These are phyloP conservation scores for Pichia californica DNA, from an alignment of 805 yeast species.

Conservation along the genomic window DNA sequence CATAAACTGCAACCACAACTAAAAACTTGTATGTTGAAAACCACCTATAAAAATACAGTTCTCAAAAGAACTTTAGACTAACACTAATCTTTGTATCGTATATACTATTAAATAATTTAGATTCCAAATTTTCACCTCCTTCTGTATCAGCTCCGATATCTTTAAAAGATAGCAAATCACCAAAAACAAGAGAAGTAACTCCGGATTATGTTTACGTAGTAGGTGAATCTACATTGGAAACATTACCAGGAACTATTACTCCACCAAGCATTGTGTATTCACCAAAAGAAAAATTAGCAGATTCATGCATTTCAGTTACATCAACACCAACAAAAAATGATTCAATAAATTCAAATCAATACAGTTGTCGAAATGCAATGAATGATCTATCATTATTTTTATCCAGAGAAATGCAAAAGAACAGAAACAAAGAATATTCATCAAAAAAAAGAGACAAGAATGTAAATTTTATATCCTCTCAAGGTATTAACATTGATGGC, in stretches of 20 bases:
- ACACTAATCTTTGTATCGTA: no score
- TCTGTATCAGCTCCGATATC: no score
- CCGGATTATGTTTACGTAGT: not conserved
- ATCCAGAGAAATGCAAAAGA: not conserved
- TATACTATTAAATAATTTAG: no score
- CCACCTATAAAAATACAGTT: no score
- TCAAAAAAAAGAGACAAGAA: no score
- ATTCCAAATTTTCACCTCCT: no score
- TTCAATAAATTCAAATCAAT: not conserved
- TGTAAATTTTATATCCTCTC: not conserved
- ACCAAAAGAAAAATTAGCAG: constrained; percentile 6
- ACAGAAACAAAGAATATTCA: not conserved
- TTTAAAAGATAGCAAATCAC: no score
- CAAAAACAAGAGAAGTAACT: not conserved
- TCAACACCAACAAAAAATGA: constrained; percentile 10
- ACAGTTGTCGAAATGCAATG: no score
- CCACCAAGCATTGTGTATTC: constrained; percentile 11
- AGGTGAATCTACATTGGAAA: constrained; percentile 9
- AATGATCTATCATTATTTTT: not conserved
- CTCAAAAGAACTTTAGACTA: no score
- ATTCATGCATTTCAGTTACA: constrained; percentile 5
- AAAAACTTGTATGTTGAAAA: no score
- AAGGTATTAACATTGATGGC: not conserved
- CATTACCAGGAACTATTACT: constrained; percentile 13
- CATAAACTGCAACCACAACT: no score